Percentiles rank a stretch among this genome's conserved stretches.
These are phyloP conservation scores for Populus deltoides DNA, from an alignment of 345 rosid genomes.

Conservation along the genomic window DNA sequence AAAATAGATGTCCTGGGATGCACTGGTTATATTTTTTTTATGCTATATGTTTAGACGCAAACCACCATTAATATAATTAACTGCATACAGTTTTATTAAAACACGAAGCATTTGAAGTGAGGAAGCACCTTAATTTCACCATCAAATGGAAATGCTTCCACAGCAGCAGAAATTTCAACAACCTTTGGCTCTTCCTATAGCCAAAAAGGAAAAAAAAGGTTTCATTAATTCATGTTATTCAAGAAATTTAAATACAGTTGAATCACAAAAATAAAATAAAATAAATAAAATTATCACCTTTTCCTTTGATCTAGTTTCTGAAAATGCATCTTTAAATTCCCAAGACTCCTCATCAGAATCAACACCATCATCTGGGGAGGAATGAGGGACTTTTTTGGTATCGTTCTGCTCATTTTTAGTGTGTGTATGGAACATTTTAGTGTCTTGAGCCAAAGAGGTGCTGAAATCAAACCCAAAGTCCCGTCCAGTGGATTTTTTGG, in stretches of 20 bases:
- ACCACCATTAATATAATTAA: not conserved
- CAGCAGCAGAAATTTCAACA: slow-evolving; percentile 18
- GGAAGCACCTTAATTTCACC: slow-evolving; percentile 18
- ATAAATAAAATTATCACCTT: slow-evolving; percentile 37
- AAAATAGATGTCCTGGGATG: not conserved
- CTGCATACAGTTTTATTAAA: slow-evolving; percentile 1
- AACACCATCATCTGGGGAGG: slow-evolving; percentile 22
- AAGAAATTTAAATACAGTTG: not conserved
- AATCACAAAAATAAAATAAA: not conserved
- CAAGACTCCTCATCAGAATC: slow-evolving; percentile 37
- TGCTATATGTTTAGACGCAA: not conserved
- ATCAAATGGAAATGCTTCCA: slow-evolving; percentile 21
- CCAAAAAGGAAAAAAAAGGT: not conserved
- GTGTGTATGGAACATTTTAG: slow-evolving; percentile 9
- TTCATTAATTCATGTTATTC: not conserved
- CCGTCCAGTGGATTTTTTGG: slow-evolving; percentile 36
- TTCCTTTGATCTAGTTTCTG: slow-evolving; percentile 36
- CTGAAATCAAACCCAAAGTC: slow-evolving; percentile 34
- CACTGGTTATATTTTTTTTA: not conserved
- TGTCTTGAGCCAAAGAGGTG: slow-evolving; percentile 19
- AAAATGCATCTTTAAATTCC: slow-evolving; percentile 46
- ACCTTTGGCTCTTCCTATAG: slow-evolving; percentile 24
- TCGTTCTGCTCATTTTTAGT: slow-evolving; percentile 24
- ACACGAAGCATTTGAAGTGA: slow-evolving; percentile 2
- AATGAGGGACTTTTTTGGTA: slow-evolving; percentile 15